Percentiles rank a stretch among this genome's conserved stretches.
phyloP scores from a whole-genome alignment of 495 filamentous ascomycete genomes.

The Jackrogersella multiformis region DNA sequence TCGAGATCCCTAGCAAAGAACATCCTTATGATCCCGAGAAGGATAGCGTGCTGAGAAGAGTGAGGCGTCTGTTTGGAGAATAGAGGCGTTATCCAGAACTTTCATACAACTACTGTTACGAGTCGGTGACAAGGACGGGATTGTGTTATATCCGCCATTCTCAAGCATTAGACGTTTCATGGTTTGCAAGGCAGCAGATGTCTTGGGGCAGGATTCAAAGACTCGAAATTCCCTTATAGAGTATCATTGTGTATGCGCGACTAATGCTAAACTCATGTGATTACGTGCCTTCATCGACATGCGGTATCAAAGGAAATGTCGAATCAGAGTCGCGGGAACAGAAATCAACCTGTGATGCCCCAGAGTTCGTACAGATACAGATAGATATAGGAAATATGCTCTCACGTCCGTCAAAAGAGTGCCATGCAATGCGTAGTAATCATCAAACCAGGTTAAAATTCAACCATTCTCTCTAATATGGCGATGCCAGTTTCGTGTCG shows the following conservation, averaged over 20 bases:
- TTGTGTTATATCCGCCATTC: slow-evolving; percentile 26
- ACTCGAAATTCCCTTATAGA: slow-evolving; percentile 30
- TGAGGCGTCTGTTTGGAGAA: slow-evolving; percentile 91
- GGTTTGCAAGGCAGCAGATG: slow-evolving; percentile 12
- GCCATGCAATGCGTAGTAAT: slow-evolving; percentile 34
- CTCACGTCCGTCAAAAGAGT: slow-evolving; percentile 33
- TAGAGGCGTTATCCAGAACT: slow-evolving; percentile 50
- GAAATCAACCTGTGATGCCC: slow-evolving; percentile 36
- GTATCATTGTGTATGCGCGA: slow-evolving; percentile 35
- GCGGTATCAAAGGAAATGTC: slow-evolving; percentile 30
- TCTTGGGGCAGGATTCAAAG: slow-evolving; percentile 9
- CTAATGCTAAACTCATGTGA: slow-evolving; percentile 36
- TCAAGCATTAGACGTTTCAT: slow-evolving; percentile 18
- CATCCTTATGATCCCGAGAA: slow-evolving; percentile 99
- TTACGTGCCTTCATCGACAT: slow-evolving; percentile 34
- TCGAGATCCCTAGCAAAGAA: slow-evolving; percentile 99
- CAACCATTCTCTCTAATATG: slow-evolving; percentile 7
- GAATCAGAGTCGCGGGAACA: slow-evolving; percentile 24
- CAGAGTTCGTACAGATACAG: slow-evolving; percentile 35
- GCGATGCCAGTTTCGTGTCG: slow-evolving; percentile 7
- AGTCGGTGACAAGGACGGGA: slow-evolving; percentile 2
- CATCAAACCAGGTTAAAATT: slow-evolving; percentile 22
- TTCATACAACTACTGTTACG: slow-evolving; percentile 4
- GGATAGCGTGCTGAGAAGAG: slow-evolving; percentile 93
- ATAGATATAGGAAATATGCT: slow-evolving; percentile 32